Conservation (phyloP, 2,329 filamentous ascomycete genomes). For the Sporothrix pallida region DNA sequence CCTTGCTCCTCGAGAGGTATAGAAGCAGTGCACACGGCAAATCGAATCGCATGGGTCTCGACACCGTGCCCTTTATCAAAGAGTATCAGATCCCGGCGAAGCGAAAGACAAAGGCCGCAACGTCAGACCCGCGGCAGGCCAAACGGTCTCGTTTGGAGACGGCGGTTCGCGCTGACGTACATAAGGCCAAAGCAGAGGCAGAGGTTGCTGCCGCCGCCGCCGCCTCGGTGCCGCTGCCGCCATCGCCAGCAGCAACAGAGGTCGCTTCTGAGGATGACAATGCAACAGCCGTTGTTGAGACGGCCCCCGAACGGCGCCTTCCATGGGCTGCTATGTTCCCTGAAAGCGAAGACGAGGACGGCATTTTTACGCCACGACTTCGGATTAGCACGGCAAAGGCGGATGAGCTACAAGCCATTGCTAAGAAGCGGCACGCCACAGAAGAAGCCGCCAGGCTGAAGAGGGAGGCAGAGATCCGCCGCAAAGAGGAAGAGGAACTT, state of each 20-base stretch:
- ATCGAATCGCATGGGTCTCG: neutral
- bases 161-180: neutral
- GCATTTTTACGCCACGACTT: constrained; percentile 31
- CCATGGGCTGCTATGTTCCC: constrained; percentile 31
- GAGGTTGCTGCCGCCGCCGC: constrained; percentile 18
- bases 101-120: constrained; percentile 28
- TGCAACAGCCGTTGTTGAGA: neutral
- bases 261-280: constrained; percentile 30
- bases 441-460: constrained; percentile 39
- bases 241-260: constrained; percentile 36
- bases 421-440: constrained; percentile 36
- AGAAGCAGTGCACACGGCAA: neutral
- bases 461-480: constrained; percentile 38
- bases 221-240: constrained; percentile 34
- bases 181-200: constrained; percentile 24
- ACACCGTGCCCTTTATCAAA: neutral
- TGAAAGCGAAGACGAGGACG: constrained; percentile 28
- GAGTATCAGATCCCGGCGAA: constrained; percentile 34
- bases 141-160: constrained; percentile 34
- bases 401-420: constrained; percentile 39
- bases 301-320: constrained; percentile 6
- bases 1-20: constrained; percentile 33
- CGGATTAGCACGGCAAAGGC: constrained; percentile 40
- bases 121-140: constrained; percentile 17
- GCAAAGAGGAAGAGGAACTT: constrained; percentile 38